Conservation (phyloP, 768 basidiomycete species). For the Boletellus ananas region DNA sequence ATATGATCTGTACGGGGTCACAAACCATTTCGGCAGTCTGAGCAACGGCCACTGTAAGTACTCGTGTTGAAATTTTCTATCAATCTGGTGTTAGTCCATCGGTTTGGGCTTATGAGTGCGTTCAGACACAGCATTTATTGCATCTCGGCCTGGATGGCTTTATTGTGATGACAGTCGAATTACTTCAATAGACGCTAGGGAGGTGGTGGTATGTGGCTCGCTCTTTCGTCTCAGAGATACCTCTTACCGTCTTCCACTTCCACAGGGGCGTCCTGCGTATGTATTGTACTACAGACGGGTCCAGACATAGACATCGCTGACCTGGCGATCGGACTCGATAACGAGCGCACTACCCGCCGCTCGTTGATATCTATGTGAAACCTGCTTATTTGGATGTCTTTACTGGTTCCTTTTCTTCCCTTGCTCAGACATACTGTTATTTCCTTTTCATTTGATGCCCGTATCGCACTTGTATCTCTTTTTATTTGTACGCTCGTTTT, state of each 20-base stretch:
- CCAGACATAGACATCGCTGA: conserved; percentile 15
- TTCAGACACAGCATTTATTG: conserved; percentile 88
- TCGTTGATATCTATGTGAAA: conserved; percentile 20
- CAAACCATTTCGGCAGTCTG: conserved; percentile 93
- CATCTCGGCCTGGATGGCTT: conserved; percentile 84
- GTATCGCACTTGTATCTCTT: conserved; percentile 14
- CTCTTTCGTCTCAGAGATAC: not conserved
- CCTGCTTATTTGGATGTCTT: conserved; percentile 1
- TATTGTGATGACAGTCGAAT: conserved; percentile 94
- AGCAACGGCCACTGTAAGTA: conserved; percentile 93
- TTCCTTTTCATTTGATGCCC: conserved; percentile 5
- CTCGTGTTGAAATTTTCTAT: not conserved
- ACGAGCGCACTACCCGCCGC: not conserved
- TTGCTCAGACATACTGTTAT: conserved; percentile 13
- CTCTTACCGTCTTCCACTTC: conserved; percentile 29
- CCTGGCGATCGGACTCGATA: not conserved
- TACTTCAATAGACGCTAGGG: conserved; percentile 63
- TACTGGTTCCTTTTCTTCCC: not conserved
- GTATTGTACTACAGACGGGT: conserved; percentile 78
- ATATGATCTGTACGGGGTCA: conserved; percentile 94
- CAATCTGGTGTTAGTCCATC: not conserved
- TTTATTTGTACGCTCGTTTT: conserved; percentile 1
- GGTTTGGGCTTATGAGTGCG: not conserved
- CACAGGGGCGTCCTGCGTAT: conserved; percentile 65
- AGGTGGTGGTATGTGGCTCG: conserved; percentile 69